Conservation (phyloP, 805 yeast genomes). For the Nakazawaea ambrosiae region DNA sequence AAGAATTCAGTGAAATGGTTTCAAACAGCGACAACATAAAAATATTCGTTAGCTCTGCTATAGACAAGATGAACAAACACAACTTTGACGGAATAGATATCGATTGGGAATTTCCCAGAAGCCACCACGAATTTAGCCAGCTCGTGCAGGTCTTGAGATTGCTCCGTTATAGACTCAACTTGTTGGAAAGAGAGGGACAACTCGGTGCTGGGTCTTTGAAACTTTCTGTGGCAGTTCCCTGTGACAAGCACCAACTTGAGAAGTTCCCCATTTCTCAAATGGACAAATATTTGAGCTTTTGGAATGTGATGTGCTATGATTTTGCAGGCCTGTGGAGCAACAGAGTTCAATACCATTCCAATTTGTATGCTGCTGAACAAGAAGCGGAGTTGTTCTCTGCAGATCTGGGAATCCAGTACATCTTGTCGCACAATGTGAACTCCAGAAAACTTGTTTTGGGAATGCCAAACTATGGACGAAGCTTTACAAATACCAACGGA, state of each 20-base stretch:
- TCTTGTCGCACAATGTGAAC: too few species aligned
- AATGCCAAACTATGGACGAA: slow-evolving; percentile 78
- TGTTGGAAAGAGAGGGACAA: slow-evolving; percentile 23
- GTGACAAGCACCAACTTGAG: slow-evolving; percentile 38
- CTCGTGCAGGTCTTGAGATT: slow-evolving; percentile 35
- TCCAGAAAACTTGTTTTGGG: slow-evolving; percentile 63
- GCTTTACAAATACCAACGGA: slow-evolving; percentile 25
- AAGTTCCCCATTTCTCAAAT: slow-evolving; percentile 43
- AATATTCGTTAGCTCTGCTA: too few species aligned
- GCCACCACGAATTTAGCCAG: slow-evolving; percentile 33
- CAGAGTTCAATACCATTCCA: slow-evolving; percentile 60
- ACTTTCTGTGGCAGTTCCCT: slow-evolving; percentile 75
- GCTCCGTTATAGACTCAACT: slow-evolving; percentile 33
- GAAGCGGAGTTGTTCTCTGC: too few species aligned
- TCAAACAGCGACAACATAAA: too few species aligned
- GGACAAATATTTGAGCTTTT: slow-evolving; percentile 52
- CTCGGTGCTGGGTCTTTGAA: slow-evolving; percentile 26
- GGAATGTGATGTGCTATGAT: slow-evolving; percentile 93
- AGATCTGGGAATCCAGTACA: too few species aligned
- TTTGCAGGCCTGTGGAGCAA: slow-evolving; percentile 74
- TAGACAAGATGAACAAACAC: slow-evolving; percentile 31
- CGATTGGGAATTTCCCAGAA: slow-evolving; percentile 89
- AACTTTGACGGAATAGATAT: slow-evolving; percentile 88
- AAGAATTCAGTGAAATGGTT: too few species aligned
- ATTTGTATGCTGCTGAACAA: slow-evolving; percentile 33